A percentile compares a stretch with the other conserved stretches of the same genome.
Evolutionary conservation across 1,284 basidiomycete species (phyloP).

Genomic region (Gymnopus androsaceus): DNA sequence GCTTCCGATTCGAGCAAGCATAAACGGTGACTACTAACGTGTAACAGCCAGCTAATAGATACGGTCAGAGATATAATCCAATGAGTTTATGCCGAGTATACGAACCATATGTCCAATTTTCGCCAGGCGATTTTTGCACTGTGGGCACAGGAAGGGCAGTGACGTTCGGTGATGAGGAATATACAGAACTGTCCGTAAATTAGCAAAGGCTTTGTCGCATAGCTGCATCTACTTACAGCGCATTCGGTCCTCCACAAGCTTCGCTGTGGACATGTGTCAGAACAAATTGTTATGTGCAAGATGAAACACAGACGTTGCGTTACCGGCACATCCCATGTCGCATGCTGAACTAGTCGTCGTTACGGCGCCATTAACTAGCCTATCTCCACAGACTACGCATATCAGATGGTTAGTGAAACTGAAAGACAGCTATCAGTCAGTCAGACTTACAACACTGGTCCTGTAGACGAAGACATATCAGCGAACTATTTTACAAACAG

Average conservation of each 20-base stretch:
- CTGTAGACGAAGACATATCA: slow-evolving; percentile 20
- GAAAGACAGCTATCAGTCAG: not conserved
- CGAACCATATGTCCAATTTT: slow-evolving; percentile 62
- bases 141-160: slow-evolving; percentile 60
- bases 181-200: slow-evolving; percentile 47
- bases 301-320: slow-evolving; percentile 49
- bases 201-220: not conserved
- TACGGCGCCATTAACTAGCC: slow-evolving; percentile 59
- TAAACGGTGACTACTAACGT: slow-evolving; percentile 41
- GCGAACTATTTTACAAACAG: not conserved
- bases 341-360: slow-evolving; percentile 52
- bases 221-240: slow-evolving; percentile 33
- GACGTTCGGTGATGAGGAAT: slow-evolving; percentile 53
- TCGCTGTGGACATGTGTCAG: slow-evolving; percentile 40
- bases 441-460: slow-evolving; percentile 57
- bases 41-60: slow-evolving; percentile 71
- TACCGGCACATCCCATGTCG: slow-evolving; percentile 68
- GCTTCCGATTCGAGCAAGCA: not conserved
- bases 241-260: slow-evolving; percentile 69
- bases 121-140: slow-evolving; percentile 55
- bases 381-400: slow-evolving; percentile 61
- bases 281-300: not conserved
- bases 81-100: no score
- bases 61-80: no score
- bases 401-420: not conserved